phyloP scores from a whole-genome alignment of 1,139 yeast species.

The Suhomyces atakaporum region DNA sequence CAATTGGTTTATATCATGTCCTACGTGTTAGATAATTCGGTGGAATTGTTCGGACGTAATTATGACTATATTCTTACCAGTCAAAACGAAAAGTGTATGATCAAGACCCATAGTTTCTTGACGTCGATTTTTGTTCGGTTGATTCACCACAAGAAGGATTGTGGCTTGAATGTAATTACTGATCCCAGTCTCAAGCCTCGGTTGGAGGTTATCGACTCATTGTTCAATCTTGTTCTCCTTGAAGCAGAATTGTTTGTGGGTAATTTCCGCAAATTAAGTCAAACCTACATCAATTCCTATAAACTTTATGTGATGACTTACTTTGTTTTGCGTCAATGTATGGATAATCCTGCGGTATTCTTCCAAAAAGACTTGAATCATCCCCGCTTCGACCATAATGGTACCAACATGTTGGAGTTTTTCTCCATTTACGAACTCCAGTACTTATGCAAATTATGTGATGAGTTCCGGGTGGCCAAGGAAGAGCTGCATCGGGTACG shows the following conservation, averaged over 20 bases:
- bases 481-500: constrained; percentile 30
- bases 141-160: constrained; percentile 41
- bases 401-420: constrained; percentile 45
- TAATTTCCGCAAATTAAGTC: constrained; percentile 41
- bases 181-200: constrained; percentile 29
- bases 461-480: constrained; percentile 45
- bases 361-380: constrained; percentile 36
- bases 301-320: constrained; percentile 45
- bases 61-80: constrained; percentile 45
- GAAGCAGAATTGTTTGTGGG: constrained; percentile 52
- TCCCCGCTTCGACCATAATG: constrained; percentile 35
- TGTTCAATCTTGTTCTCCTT: constrained; percentile 37
- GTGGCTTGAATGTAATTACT: constrained; percentile 24
- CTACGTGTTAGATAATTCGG: constrained; percentile 47
- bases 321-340: constrained; percentile 45
- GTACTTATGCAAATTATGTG: constrained; percentile 41
- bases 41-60: constrained; percentile 44
- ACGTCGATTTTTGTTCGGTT: constrained; percentile 46
- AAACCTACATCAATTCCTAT: constrained; percentile 44
- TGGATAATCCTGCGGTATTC: constrained; percentile 43
- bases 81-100: constrained; percentile 44
- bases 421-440: constrained; percentile 40
- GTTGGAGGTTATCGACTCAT: constrained; percentile 36
- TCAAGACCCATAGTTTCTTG: constrained; percentile 44
- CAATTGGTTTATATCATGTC: constrained; percentile 50